Conservation (phyloP, 139 green algal species). For the Chlorella sp. region DNA sequence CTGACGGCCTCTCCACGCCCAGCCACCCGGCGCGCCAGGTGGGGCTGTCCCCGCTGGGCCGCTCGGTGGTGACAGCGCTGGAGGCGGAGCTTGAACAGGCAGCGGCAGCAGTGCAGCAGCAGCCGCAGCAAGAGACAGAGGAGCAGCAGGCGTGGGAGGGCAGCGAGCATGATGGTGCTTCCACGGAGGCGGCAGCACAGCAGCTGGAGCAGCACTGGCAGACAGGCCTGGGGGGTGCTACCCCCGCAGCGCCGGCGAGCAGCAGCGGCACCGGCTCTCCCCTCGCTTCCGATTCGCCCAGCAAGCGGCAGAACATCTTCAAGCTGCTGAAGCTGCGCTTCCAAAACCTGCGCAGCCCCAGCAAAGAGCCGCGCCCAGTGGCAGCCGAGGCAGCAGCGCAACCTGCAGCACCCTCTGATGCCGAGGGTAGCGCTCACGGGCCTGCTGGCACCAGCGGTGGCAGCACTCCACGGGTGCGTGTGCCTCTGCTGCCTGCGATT, state of each 20-base stretch:
- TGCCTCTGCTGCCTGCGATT: no score
- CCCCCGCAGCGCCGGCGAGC: neutral
- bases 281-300: constrained; percentile 5
- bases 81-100: constrained; percentile 63
- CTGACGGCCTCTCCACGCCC: constrained; percentile 20
- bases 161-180: no score
- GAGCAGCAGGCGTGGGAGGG: neutral
- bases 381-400: neutral
- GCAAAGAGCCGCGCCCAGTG: neutral
- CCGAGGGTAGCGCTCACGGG: neutral
- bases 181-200: neutral
- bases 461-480: no score
- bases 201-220: constrained; percentile 19
- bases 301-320: constrained; percentile 23
- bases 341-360: constrained; percentile 9
- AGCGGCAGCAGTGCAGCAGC: neutral
- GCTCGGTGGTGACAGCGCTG: constrained; percentile 62
- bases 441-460: no score
- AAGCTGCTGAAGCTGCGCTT: constrained; percentile 33
- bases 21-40: constrained; percentile 14
- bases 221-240: neutral
- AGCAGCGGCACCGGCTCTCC: constrained; percentile 5
- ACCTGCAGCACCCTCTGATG: neutral
- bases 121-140: neutral
- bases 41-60: constrained; percentile 56